phyloP scores from a whole-genome alignment of 176 grass and related monocot genomes.

The Canna indica region DNA sequence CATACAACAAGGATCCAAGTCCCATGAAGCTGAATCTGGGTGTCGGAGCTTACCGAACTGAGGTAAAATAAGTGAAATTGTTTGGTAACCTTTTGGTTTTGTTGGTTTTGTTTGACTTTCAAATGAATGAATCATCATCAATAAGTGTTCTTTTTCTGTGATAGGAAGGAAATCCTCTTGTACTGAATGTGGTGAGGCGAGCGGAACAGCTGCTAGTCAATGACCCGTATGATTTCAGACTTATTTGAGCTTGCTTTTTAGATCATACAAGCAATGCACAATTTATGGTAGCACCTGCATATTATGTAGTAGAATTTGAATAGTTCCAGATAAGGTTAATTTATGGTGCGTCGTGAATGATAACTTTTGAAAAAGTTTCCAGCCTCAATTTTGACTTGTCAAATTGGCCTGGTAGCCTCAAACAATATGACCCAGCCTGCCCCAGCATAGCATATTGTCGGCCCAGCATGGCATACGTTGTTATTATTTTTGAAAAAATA shows the following conservation, averaged over 20 bases:
- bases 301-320: background rate
- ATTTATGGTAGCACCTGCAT: background rate
- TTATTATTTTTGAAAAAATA: too few species aligned
- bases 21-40: conserved; percentile 84
- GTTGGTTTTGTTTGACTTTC: background rate
- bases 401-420: too few species aligned
- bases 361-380: background rate
- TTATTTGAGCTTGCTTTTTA: background rate
- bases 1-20: conserved; percentile 95
- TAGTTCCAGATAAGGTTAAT: background rate
- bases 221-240: conserved; percentile 46
- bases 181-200: conserved; percentile 84
- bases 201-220: conserved; percentile 66
- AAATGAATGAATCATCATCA: background rate
- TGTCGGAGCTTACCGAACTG: conserved; percentile 93
- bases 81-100: background rate
- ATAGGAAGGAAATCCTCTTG: conserved; percentile 94
- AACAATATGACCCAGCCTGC: too few species aligned
- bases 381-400: too few species aligned
- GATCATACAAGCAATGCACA: background rate
- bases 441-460: too few species aligned
- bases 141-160: conserved; percentile 12
- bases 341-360: background rate
- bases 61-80: conserved; percentile 36
- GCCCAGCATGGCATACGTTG: too few species aligned